Evolutionary conservation across 805 yeast genomes (phyloP).

Genomic region (Suhomyces canberraensis): DNA sequence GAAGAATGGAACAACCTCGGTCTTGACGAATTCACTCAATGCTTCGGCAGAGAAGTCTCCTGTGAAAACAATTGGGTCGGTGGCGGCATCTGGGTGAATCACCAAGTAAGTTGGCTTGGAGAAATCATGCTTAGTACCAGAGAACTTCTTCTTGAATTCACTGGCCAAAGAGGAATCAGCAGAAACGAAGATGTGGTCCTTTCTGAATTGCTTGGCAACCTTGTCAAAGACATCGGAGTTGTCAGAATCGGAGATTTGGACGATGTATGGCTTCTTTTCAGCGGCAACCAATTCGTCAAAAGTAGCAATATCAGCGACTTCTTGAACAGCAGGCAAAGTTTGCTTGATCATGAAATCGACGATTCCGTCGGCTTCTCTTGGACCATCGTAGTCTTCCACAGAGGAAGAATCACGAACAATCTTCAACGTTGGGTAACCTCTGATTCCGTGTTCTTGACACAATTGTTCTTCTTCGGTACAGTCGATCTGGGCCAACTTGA

Average conservation of each 20-base stretch:
- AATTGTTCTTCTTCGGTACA: slow-evolving; percentile 76
- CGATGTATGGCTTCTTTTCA: slow-evolving; percentile 51
- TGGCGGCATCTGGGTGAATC: slow-evolving; percentile 44
- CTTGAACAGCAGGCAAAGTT: slow-evolving; percentile 64
- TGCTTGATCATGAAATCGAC: slow-evolving; percentile 76
- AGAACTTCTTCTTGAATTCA: slow-evolving; percentile 33
- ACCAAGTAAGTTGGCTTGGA: slow-evolving; percentile 32
- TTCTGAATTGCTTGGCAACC: slow-evolving; percentile 64
- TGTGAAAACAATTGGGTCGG: slow-evolving; percentile 47
- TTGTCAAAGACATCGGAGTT: slow-evolving; percentile 39
- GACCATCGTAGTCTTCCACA: slow-evolving; percentile 73
- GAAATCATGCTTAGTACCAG: slow-evolving; percentile 18
- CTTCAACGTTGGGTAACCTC: slow-evolving; percentile 84
- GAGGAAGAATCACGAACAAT: slow-evolving; percentile 55
- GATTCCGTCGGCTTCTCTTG: slow-evolving; percentile 78
- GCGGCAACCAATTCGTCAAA: slow-evolving; percentile 49
- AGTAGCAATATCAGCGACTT: slow-evolving; percentile 42
- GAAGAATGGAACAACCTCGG: slow-evolving; percentile 75
- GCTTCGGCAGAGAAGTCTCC: slow-evolving; percentile 29
- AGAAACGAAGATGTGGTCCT: slow-evolving; percentile 58
- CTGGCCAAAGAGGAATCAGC: slow-evolving; percentile 40
- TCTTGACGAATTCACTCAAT: slow-evolving; percentile 48
- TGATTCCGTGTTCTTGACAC: slow-evolving; percentile 64
- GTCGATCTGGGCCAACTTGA: slow-evolving; percentile 79
- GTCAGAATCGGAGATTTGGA: slow-evolving; percentile 45